Evolutionary conservation across 805 yeast genomes (phyloP), one percentile per base, ranked within the genome.

Genomic region (Ogataea nonfermentans): DNA sequence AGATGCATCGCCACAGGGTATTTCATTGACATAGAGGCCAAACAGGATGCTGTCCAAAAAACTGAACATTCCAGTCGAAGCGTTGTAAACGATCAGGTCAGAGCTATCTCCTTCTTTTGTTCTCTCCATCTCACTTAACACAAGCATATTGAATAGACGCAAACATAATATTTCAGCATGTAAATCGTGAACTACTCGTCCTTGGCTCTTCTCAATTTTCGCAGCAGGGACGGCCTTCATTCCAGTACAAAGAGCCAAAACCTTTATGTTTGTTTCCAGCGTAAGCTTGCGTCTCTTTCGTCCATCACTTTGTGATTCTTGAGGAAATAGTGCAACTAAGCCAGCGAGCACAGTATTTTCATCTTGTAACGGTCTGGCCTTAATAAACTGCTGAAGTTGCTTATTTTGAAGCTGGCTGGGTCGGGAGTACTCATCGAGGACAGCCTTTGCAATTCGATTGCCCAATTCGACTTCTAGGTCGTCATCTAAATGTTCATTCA

Each of bases 1-100:
- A 5, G 95, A 82, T 0, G 86, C 80, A 57, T 90, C 97, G 1
- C 98, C 98, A 65, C 98, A 90, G 0, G 97, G 97, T 0, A 81
- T 68, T 46, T 84, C 93, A 9, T 90, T 78, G 5, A 84, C 65
- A 44, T 77, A 81, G 47, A 88, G 56, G 0, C 79, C 81, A 39
- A 88, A 59, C 34, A 67, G 54, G 9, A n/a, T 22, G n/a, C 24
- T n/a, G 13, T 23, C 17, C 6, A 10, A 4, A 23, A 37, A 32
- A 22, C 12, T 9, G 43, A 51, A 78, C 26, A 33, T 40, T 5
- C 28, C 31, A n/a, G 14, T 16, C 4, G 2, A 33, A 41, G 10
- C 22, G 40, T 17, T 43, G 31, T 13, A 37, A 42, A 35, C 59
- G 43, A 47, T 41, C 17, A 55, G 28, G 1, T 40, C 40, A 35